Percentiles rank a stretch among this genome's conserved stretches.
Conservation (phyloP, 192 early-diverging fungal species). For the Coemansia sp. region DNA sequence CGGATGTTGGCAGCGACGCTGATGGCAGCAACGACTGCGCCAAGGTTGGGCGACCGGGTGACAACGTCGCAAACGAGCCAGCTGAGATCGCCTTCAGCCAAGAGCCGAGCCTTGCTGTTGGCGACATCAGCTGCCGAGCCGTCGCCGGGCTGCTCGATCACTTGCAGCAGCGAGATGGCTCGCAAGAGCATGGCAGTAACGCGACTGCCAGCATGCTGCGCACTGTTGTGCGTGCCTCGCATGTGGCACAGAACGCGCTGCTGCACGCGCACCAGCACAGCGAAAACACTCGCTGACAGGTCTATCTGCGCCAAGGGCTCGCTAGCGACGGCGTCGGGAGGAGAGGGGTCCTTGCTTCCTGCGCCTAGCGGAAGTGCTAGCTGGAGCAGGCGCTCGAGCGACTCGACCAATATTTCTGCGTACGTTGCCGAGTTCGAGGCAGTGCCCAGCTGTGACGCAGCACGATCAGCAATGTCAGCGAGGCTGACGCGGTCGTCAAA, state of each 20-base stretch:
- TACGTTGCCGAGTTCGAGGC: constrained; percentile 8
- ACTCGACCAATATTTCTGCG: constrained; percentile 33
- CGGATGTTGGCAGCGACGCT: constrained; percentile 13
- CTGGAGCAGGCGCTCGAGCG: constrained; percentile 31
- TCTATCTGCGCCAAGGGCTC: constrained; percentile 14
- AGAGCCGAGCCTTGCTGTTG: background rate
- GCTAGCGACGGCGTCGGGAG: constrained; percentile 2
- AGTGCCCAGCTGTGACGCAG: constrained; percentile 7
- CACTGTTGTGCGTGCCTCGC: background rate
- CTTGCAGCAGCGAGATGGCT: constrained; percentile 15
- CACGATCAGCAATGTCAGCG: constrained; percentile 19
- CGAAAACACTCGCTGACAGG: constrained; percentile 12
- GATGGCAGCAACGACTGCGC: constrained; percentile 26
- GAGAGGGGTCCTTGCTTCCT: constrained; percentile 1
- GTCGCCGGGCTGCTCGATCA: constrained; percentile 1
- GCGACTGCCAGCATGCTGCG: background rate
- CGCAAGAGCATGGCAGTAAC: constrained; percentile 23
- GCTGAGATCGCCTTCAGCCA: constrained; percentile 20
- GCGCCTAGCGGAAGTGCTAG: constrained; percentile 27
- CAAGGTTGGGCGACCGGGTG: constrained; percentile 13
- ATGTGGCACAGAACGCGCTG: constrained; percentile 13
- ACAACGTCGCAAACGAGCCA: constrained; percentile 34
- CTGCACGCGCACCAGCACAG: constrained; percentile 10
- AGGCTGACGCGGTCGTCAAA: constrained; percentile 30
- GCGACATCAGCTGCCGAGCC: background rate